These are phyloP conservation scores for Cantharellus anzutake DNA, from an alignment of 768 basidiomycete species.

Conservation along the genomic window DNA sequence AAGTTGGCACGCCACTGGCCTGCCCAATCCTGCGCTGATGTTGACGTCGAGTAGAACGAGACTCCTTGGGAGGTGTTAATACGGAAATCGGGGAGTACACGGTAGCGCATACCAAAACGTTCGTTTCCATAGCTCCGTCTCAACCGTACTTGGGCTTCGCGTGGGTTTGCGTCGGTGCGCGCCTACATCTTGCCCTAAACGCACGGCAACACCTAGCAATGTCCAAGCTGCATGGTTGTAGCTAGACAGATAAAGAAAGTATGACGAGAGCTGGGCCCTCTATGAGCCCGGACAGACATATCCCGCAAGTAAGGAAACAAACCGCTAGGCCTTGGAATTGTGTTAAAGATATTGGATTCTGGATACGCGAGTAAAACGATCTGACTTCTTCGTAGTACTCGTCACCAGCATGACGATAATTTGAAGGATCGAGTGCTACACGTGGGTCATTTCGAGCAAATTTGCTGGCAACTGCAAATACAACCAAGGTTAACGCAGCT, in stretches of 20 bases:
- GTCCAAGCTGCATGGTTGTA: background rate
- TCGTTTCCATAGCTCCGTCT: conserved; percentile 5
- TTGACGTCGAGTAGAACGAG: background rate
- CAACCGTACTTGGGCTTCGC: background rate
- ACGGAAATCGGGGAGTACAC: background rate
- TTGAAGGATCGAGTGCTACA: background rate
- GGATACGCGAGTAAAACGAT: background rate
- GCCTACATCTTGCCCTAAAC: conserved; percentile 1
- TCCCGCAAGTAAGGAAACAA: background rate
- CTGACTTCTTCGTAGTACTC: background rate
- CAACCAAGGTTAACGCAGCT: conserved; percentile 1
- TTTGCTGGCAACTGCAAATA: conserved; percentile 5
- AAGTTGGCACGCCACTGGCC: background rate
- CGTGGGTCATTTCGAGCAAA: background rate
- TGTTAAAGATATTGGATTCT: background rate
- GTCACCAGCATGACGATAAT: background rate
- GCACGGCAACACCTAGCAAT: background rate
- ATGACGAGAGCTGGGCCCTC: background rate
- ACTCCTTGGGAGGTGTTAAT: background rate
- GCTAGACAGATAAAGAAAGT: background rate
- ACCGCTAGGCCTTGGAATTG: background rate
- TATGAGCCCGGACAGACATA: background rate
- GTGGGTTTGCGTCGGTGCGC: conserved; percentile 1
- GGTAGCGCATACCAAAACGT: conserved; percentile 2
- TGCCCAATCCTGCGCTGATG: background rate